phyloP scores from a whole-genome alignment of 2,329 filamentous ascomycete species.

The Allantophomopsis lycopodina region DNA sequence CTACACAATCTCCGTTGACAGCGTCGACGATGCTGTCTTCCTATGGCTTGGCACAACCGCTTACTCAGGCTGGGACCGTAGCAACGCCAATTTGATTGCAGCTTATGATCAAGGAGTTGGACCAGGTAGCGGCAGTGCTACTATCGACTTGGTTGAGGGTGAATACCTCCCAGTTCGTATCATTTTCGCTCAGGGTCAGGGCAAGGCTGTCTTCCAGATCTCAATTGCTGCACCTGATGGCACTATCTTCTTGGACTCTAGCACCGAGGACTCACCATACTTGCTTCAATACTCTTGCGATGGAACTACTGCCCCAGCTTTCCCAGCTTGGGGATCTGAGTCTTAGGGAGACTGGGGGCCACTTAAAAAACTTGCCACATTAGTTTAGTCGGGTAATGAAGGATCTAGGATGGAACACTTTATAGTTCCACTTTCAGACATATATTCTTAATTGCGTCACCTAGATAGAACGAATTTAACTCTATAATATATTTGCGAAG shows the following conservation, averaged over 20 bases:
- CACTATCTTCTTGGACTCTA: neutral
- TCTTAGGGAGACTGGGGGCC: neutral
- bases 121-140: neutral
- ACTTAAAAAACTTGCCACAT: no score
- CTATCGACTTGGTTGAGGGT: neutral
- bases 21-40: conserved; percentile 11
- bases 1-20: conserved; percentile 11
- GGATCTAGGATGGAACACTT: no score
- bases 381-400: no score
- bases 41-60: conserved; percentile 13
- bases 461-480: no score
- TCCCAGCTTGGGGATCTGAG: conserved; percentile 1
- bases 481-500: no score
- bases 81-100: conserved; percentile 5
- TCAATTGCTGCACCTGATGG: conserved; percentile 2
- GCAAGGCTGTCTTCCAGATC: neutral
- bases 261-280: neutral
- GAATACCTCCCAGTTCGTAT: conserved; percentile 1
- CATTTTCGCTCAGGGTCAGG: neutral
- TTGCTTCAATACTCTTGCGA: conserved; percentile 2
- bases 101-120: neutral
- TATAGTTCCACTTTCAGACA: no score
- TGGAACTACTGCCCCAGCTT: neutral
- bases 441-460: no score
- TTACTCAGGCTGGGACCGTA: conserved; percentile 9